Evolutionary conservation across 1,139 yeast species (phyloP).

Genomic region (Hansenula lynferdii): DNA sequence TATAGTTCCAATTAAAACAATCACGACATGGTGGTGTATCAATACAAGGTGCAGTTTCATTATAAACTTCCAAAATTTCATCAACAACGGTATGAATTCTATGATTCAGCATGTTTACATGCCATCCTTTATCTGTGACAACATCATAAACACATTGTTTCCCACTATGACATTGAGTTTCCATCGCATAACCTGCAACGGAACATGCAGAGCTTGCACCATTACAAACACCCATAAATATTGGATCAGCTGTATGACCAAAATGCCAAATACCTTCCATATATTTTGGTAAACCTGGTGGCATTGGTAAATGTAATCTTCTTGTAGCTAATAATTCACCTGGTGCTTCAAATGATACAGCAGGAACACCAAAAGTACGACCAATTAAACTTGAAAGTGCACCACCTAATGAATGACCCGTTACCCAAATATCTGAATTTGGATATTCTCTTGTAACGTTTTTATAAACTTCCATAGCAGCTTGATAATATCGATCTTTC

Average conservation of each 20-base stretch:
- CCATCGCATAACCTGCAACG: constrained; percentile 96
- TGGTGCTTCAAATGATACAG: constrained; percentile 89
- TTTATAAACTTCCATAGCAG: constrained; percentile 71
- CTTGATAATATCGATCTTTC: constrained; percentile 79
- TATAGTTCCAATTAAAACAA: constrained; percentile 88
- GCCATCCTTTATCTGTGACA: constrained; percentile 89
- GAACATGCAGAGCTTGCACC: constrained; percentile 92
- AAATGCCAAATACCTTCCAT: constrained; percentile 89
- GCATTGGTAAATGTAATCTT: constrained; percentile 84
- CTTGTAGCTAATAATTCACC: constrained; percentile 83
- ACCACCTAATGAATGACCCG: constrained; percentile 97
- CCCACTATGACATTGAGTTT: constrained; percentile 93
- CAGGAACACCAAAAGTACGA: constrained; percentile 86
- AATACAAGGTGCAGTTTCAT: constrained; percentile 70
- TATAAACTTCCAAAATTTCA: constrained; percentile 66
- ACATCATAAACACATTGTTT: constrained; percentile 85
- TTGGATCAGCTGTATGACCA: constrained; percentile 97
- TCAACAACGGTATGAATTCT: constrained; percentile 90
- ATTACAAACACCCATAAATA: constrained; percentile 93
- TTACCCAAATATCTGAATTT: constrained; percentile 72
- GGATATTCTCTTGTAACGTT: constrained; percentile 72
- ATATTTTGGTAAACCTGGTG: constrained; percentile 82
- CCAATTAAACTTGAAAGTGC: constrained; percentile 79
- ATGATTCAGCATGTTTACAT: constrained; percentile 81
- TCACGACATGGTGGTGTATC: constrained; percentile 80